Percentiles rank a stretch among this genome's conserved stretches.
phyloP scores from a whole-genome alignment of 2,329 filamentous ascomycete species.

The Colletotrichum nymphaeae region DNA sequence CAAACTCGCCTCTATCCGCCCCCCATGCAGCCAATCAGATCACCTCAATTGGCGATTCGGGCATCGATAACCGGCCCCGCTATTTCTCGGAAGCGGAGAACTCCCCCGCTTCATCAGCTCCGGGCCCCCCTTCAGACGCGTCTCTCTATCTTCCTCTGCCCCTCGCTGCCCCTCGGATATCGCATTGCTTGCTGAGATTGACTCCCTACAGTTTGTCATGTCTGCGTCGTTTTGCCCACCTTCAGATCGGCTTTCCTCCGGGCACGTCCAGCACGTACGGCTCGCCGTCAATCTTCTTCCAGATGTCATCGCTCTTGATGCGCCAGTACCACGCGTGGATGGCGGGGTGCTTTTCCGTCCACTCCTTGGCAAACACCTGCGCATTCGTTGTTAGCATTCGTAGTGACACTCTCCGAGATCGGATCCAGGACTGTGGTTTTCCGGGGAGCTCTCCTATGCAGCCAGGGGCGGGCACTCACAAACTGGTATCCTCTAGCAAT shows the following conservation, averaged over 20 bases:
- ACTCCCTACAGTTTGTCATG: neutral
- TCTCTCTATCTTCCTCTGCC: neutral
- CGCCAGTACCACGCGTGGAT: constrained; percentile 25
- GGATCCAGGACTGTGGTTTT: neutral
- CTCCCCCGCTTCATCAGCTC: neutral
- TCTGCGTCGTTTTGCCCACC: neutral
- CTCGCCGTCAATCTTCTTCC: constrained; percentile 28
- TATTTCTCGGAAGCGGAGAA: constrained; percentile 21
- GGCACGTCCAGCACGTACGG: constrained; percentile 22
- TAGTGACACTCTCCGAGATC: neutral
- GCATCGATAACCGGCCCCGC: constrained; percentile 6
- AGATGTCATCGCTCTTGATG: constrained; percentile 28
- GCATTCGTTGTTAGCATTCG: neutral
- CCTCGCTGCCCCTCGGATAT: neutral
- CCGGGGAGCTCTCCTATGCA: neutral
- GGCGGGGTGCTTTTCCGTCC: constrained; percentile 17
- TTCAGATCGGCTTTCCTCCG: constrained; percentile 27
- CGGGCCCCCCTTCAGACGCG: neutral
- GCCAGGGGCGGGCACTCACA: neutral
- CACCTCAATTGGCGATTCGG: neutral
- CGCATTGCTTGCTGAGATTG: neutral
- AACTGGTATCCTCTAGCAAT: constrained; percentile 26
- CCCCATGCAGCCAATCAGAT: neutral
- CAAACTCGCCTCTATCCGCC: neutral
- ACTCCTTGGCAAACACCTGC: constrained; percentile 27